Evolutionary conservation across 2,329 filamentous ascomycete species (phyloP).

Genomic region (Arthrobotrys iridis): DNA sequence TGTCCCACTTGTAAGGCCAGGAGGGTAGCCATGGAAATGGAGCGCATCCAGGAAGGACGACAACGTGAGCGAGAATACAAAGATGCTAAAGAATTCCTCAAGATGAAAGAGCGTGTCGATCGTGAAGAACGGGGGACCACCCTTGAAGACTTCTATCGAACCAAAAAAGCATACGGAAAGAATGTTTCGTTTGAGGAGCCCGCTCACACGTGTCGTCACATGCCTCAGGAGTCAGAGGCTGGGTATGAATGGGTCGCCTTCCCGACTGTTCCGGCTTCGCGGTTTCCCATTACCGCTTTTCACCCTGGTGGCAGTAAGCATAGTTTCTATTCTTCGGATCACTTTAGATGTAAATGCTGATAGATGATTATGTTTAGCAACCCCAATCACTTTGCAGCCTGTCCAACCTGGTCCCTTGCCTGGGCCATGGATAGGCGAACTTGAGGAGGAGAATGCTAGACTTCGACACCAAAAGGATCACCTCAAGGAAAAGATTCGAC

Average conservation of each 20-base stretch:
- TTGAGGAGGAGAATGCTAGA: conserved; percentile 31
- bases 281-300: conserved; percentile 22
- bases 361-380: conserved; percentile 1
- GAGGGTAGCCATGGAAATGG: conserved; percentile 39
- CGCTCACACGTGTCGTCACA: not conserved
- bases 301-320: conserved; percentile 33
- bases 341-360: not conserved
- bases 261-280: not conserved
- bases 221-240: not conserved
- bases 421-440: not conserved
- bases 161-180: conserved; percentile 15
- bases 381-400: conserved; percentile 31
- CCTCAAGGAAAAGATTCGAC: conserved; percentile 28
- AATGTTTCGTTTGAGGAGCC: not conserved
- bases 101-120: conserved; percentile 40
- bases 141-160: conserved; percentile 33
- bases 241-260: conserved; percentile 31
- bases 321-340: not conserved
- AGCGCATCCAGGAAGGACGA: conserved; percentile 39
- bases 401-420: not conserved
- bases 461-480: conserved; percentile 30
- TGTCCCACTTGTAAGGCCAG: conserved; percentile 48
- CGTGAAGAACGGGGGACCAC: conserved; percentile 23
- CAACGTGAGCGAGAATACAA: conserved; percentile 35
- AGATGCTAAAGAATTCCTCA: conserved; percentile 38